A percentile compares a stretch with the other conserved stretches of the same genome.
Conservation (phyloP, 2,329 filamentous ascomycete genomes). For the Fusarium vanettenii region DNA sequence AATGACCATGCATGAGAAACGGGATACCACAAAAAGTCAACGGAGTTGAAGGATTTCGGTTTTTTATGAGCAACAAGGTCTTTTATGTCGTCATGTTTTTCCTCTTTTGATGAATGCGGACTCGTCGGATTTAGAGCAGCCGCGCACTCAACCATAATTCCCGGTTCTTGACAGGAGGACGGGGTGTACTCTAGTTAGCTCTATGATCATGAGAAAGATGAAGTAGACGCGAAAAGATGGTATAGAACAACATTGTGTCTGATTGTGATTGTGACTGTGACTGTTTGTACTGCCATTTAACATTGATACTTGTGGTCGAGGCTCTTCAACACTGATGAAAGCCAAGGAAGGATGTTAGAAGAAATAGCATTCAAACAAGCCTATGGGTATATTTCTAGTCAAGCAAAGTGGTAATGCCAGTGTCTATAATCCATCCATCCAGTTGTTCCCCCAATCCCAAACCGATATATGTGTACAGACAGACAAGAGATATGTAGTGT, state of each 20-base stretch:
- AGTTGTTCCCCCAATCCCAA: not conserved
- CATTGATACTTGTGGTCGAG: not conserved
- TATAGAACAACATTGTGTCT: slow-evolving; percentile 36
- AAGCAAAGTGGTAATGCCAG: not conserved
- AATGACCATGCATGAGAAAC: slow-evolving; percentile 48
- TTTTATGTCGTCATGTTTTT: slow-evolving; percentile 50
- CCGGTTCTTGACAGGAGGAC: slow-evolving; percentile 40
- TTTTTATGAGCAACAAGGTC: slow-evolving; percentile 48
- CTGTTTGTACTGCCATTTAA: not conserved
- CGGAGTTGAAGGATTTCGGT: slow-evolving; percentile 55
- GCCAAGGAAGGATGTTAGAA: not conserved
- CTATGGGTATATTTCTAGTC: slow-evolving; percentile 33
- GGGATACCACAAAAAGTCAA: slow-evolving; percentile 56
- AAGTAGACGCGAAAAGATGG: slow-evolving; percentile 53
- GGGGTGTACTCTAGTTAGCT: slow-evolving; percentile 57
- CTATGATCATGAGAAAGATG: slow-evolving; percentile 55
- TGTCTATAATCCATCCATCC: not conserved
- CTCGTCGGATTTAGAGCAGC: slow-evolving; percentile 40
- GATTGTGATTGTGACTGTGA: not conserved
- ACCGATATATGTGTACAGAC: not conserved
- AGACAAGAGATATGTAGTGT: not conserved
- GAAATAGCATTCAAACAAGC: slow-evolving; percentile 5
- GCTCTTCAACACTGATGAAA: not conserved
- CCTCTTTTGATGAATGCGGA: slow-evolving; percentile 34
- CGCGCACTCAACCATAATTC: slow-evolving; percentile 51